These are phyloP conservation scores for Marasmius oreades DNA, from an alignment of 1,284 basidiomycete species.

Conservation along the genomic window DNA sequence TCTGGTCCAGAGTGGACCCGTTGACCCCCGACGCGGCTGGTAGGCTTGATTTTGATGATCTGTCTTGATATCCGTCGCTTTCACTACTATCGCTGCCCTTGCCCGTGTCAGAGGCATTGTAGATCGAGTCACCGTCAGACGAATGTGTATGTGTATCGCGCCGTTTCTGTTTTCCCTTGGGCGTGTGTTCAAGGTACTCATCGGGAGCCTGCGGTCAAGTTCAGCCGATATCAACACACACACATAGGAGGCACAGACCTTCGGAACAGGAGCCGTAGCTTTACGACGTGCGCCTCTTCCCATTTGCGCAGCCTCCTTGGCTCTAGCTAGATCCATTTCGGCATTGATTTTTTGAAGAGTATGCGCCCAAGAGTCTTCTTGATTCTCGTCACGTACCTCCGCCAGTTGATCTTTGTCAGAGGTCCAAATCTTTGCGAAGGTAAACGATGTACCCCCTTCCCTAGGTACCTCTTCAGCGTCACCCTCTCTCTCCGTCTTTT, in stretches of 20 bases:
- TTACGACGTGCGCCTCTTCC: conserved; percentile 72
- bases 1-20: conserved; percentile 7
- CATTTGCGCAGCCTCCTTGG: conserved; percentile 38
- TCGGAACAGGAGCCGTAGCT: conserved; percentile 55
- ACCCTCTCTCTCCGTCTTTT: conserved; percentile 77
- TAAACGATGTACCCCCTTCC: conserved; percentile 56
- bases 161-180: conserved; percentile 24
- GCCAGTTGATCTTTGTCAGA: conserved; percentile 67
- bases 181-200: conserved; percentile 27
- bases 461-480: conserved; percentile 43
- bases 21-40: too few species aligned
- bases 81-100: conserved; percentile 18
- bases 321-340: conserved; percentile 23
- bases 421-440: conserved; percentile 87
- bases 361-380: conserved; percentile 75
- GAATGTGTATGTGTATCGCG: conserved; percentile 17
- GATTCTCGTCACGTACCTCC: conserved; percentile 53
- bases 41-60: neutral
- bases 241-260: conserved; percentile 23
- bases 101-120: conserved; percentile 29
- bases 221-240: neutral
- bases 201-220: conserved; percentile 17
- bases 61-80: conserved; percentile 13
- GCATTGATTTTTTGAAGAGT: conserved; percentile 63
- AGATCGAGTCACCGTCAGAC: conserved; percentile 36